These are phyloP conservation scores for Pelargonium myrrhifolium DNA, from an alignment of 441 rosid species.

Conservation along the genomic window DNA sequence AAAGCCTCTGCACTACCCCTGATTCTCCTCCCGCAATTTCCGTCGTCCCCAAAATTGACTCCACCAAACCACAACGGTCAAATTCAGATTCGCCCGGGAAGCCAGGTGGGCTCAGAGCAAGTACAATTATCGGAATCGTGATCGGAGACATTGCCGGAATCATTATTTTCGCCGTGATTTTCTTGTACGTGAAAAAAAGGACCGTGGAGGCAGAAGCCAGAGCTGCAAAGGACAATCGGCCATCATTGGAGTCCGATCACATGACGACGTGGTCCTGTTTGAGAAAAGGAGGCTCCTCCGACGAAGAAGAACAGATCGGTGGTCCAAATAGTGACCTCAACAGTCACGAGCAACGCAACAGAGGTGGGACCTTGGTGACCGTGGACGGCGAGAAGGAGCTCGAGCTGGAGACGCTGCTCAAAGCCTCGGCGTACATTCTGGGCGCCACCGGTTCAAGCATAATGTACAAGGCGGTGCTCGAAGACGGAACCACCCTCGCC, in stretches of 20 bases:
- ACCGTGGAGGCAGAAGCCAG: not conserved
- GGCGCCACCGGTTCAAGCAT: constrained; percentile 52
- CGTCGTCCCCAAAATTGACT: constrained; percentile 10
- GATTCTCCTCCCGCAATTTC: constrained; percentile 16
- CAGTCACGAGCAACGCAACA: constrained; percentile 20
- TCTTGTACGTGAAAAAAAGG: constrained; percentile 49
- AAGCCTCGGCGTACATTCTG: constrained; percentile 72
- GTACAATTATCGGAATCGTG: constrained; percentile 49
- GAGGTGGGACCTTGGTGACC: constrained; percentile 35
- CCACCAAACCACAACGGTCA: constrained; percentile 22
- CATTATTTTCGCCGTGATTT: constrained; percentile 46
- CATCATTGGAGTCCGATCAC: not conserved
- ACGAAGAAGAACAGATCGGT: constrained; percentile 13
- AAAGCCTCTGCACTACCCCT: constrained; percentile 54
- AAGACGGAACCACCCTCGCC: constrained; percentile 52
- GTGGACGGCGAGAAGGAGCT: constrained; percentile 61
- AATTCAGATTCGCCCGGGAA: constrained; percentile 22
- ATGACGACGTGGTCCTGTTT: not conserved
- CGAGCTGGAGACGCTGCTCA: constrained; percentile 61
- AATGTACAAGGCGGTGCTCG: constrained; percentile 72
- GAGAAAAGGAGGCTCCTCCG: not conserved
- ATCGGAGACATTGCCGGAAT: constrained; percentile 61
- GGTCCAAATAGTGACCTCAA: too few relatives aligned
- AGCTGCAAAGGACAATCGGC: too few relatives aligned
- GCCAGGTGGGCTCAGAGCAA: constrained; percentile 47